Evolutionary conservation across 371 early-diverging fungal genomes (phyloP).

Genomic region (Rhizopus sp.): DNA sequence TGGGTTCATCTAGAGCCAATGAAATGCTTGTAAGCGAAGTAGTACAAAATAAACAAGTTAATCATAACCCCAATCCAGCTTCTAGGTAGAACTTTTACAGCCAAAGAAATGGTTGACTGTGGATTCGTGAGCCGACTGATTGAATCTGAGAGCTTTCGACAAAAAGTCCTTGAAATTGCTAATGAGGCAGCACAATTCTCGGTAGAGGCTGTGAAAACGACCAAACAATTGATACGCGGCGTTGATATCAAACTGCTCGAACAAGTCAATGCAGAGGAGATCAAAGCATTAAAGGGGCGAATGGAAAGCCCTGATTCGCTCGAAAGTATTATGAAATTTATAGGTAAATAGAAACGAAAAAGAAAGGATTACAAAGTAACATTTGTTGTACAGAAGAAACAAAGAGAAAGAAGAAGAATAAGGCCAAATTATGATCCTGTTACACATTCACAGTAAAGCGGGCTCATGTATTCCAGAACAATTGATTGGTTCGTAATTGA

Average conservation of each 20-base stretch:
- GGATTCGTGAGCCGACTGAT: slow-evolving; percentile 55
- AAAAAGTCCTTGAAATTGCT: slow-evolving; percentile 50
- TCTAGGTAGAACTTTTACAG: slow-evolving; percentile 56
- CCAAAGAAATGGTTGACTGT: slow-evolving; percentile 55
- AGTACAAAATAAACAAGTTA: not conserved
- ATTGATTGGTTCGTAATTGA: slow-evolving; percentile 3
- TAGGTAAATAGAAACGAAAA: slow-evolving; percentile 26
- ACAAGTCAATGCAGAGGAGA: slow-evolving; percentile 52
- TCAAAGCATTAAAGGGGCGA: slow-evolving; percentile 39
- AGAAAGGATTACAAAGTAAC: not conserved
- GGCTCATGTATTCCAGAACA: not conserved
- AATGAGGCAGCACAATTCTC: slow-evolving; percentile 53
- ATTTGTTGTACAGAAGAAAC: slow-evolving; percentile 17
- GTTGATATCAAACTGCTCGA: slow-evolving; percentile 49
- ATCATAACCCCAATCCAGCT: slow-evolving; percentile 4
- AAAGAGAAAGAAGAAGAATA: slow-evolving; percentile 21
- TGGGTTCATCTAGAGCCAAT: slow-evolving; percentile 67
- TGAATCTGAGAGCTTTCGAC: slow-evolving; percentile 55
- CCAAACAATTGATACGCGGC: slow-evolving; percentile 61
- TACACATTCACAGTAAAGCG: not conserved
- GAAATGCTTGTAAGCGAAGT: slow-evolving; percentile 51
- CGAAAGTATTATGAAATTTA: slow-evolving; percentile 40
- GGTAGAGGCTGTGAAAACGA: slow-evolving; percentile 53
- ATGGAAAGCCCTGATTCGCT: slow-evolving; percentile 45
- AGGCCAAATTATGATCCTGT: slow-evolving; percentile 20